A percentile compares a stretch with the other conserved stretches of the same genome.
phyloP scores from a whole-genome alignment of 257 asterid species.

The Ilex asprella region DNA sequence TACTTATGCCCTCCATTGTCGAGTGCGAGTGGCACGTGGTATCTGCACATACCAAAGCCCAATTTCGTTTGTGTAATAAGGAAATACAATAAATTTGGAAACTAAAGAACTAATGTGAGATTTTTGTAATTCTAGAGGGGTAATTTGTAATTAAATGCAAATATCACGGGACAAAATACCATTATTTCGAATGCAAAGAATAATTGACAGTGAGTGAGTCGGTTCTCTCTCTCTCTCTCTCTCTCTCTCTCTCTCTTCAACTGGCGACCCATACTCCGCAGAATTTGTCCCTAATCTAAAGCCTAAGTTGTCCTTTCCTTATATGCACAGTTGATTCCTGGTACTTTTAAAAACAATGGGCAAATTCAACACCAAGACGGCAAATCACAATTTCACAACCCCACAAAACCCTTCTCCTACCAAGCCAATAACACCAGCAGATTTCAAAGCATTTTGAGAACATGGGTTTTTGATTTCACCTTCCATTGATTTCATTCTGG shows the following conservation, averaged over 20 bases:
- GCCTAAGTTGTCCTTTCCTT: slow-evolving; percentile 29
- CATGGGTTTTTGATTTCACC: slow-evolving; percentile 8
- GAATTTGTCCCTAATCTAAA: slow-evolving; percentile 29
- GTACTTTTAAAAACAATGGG: slow-evolving; percentile 28
- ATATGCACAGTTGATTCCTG: slow-evolving; percentile 31
- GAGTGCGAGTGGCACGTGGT: too few species aligned
- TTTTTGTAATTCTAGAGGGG: too few species aligned
- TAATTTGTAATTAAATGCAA: too few species aligned
- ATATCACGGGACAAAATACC: too few species aligned
- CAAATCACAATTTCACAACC: neutral
- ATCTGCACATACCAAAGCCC: too few species aligned
- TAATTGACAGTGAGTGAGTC: slow-evolving; percentile 22
- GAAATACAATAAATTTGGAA: too few species aligned
- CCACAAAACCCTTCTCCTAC: slow-evolving; percentile 7
- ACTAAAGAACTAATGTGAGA: too few species aligned
- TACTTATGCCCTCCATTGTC: too few species aligned
- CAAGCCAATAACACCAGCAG: neutral
- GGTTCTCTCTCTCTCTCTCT: slow-evolving; percentile 11
- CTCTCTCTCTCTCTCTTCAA: neutral
- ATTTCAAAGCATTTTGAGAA: neutral
- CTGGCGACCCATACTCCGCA: slow-evolving; percentile 20
- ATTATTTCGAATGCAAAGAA: slow-evolving; percentile 2
- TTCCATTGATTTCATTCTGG: slow-evolving; percentile 9
- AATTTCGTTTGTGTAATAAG: too few species aligned
- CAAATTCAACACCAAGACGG: slow-evolving; percentile 12